These are phyloP conservation scores for Aspergillus arachidicola DNA, from an alignment of 2,329 filamentous ascomycete genomes.

Conservation along the genomic window DNA sequence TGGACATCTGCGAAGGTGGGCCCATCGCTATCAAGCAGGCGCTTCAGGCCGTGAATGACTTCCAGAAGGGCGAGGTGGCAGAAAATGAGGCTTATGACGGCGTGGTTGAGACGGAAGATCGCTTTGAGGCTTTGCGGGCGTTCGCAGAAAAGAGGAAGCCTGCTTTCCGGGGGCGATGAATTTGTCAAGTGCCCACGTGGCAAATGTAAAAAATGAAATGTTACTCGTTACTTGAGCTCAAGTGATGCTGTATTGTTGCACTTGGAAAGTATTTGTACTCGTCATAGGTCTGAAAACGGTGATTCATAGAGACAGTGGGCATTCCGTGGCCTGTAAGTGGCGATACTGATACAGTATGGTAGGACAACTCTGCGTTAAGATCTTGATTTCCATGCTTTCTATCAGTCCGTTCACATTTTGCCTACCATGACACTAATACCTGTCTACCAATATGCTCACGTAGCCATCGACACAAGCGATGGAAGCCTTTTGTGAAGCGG, in stretches of 20 bases:
- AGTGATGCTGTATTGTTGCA: not conserved
- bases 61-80: constrained; percentile 65
- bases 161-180: constrained; percentile 62
- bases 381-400: too few species aligned
- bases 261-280: not conserved
- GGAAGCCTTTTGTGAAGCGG: too few species aligned
- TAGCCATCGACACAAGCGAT: too few species aligned
- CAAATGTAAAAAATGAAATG: not conserved
- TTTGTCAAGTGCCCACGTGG: not conserved
- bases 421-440: too few species aligned
- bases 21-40: constrained; percentile 81
- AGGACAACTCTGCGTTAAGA: too few species aligned
- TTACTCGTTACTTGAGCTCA: not conserved
- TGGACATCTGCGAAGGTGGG: constrained; percentile 85
- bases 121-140: constrained; percentile 82
- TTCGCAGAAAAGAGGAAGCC: constrained; percentile 78
- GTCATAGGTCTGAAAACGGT: not conserved
- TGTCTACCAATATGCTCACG: too few species aligned
- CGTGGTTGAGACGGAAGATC: constrained; percentile 81
- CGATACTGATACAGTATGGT: not conserved
- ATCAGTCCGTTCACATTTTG: too few species aligned
- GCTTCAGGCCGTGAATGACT: constrained; percentile 74
- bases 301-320: not conserved
- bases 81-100: constrained; percentile 86
- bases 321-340: not conserved